Evolutionary conservation across 441 rosid species (phyloP).

Genomic region (Francoa sonchifolia): DNA sequence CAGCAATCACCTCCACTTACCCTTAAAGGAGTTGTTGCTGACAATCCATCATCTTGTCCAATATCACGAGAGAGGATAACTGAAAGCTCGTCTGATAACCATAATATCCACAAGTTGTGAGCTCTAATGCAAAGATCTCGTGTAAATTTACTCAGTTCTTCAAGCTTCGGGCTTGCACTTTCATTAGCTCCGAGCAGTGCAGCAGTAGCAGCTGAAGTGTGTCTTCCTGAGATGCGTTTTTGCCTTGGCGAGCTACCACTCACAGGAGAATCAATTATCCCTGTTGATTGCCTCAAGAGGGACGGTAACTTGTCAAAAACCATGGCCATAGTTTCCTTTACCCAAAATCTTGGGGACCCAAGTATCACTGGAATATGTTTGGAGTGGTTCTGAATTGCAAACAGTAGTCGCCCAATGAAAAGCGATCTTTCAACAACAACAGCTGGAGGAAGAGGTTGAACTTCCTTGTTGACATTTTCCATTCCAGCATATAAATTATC

Average conservation of each 20-base stretch:
- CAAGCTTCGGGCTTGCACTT: constrained; percentile 62
- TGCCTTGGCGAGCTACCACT: constrained; percentile 48
- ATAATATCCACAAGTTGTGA: constrained; percentile 79
- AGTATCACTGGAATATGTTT: constrained; percentile 71
- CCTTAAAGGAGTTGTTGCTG: constrained; percentile 64
- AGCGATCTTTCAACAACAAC: constrained; percentile 75
- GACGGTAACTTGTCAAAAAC: constrained; percentile 62
- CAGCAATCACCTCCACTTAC: constrained; percentile 30
- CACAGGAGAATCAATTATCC: constrained; percentile 24
- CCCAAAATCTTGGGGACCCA: constrained; percentile 96
- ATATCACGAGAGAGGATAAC: constrained; percentile 58
- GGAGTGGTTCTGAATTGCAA: constrained; percentile 75
- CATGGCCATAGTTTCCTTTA: constrained; percentile 43
- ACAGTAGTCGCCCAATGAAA: constrained; percentile 84
- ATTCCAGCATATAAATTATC: constrained; percentile 42
- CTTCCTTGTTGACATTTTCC: constrained; percentile 29
- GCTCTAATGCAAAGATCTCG: constrained; percentile 79
- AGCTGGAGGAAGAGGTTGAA: constrained; percentile 32
- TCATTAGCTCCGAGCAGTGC: constrained; percentile 85
- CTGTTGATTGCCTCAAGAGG: constrained; percentile 47
- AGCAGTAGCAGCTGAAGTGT: constrained; percentile 61
- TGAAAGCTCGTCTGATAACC: constrained; percentile 81
- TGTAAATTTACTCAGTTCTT: constrained; percentile 44
- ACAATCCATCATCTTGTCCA: constrained; percentile 71
- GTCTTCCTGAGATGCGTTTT: constrained; percentile 39